A percentile compares a stretch with the other conserved stretches of the same genome.
Evolutionary conservation across 2,329 filamentous ascomycete genomes (phyloP).

Genomic region (Aspergillus ustus): DNA sequence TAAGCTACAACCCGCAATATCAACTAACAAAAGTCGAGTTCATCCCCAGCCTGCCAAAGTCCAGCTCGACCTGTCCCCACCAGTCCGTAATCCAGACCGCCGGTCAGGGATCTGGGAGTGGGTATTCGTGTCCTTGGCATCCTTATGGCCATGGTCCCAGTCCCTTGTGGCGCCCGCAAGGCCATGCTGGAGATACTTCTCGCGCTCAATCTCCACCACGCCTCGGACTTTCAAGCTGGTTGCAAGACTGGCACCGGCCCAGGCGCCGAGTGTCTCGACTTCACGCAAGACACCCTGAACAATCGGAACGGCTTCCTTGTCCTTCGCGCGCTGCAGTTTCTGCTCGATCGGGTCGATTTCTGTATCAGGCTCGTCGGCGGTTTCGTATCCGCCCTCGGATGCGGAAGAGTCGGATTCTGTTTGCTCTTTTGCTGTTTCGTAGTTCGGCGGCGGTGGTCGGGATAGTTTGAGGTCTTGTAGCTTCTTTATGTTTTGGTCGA

Average conservation of each 20-base stretch:
- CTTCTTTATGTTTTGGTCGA: slow-evolving; percentile 54
- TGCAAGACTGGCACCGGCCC: slow-evolving; percentile 67
- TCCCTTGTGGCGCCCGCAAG: slow-evolving; percentile 53
- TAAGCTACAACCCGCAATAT: not conserved
- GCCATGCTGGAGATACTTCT: slow-evolving; percentile 62
- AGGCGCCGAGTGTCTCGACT: slow-evolving; percentile 65
- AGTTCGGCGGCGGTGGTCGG: slow-evolving; percentile 21
- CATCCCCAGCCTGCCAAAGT: slow-evolving; percentile 53
- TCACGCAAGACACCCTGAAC: slow-evolving; percentile 53
- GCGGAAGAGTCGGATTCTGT: slow-evolving; percentile 16
- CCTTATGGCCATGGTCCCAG: slow-evolving; percentile 36
- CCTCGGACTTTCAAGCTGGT: slow-evolving; percentile 64
- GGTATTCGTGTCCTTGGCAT: not conserved
- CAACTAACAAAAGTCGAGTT: slow-evolving; percentile 12
- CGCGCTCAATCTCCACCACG: slow-evolving; percentile 66
- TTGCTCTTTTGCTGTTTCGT: not conserved
- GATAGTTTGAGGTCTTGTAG: slow-evolving; percentile 43
- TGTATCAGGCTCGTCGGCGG: slow-evolving; percentile 11
- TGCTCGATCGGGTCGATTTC: slow-evolving; percentile 55
- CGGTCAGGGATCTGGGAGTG: slow-evolving; percentile 36
- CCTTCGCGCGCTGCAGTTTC: slow-evolving; percentile 44
- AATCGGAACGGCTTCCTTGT: slow-evolving; percentile 34
- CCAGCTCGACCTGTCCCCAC: slow-evolving; percentile 54
- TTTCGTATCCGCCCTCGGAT: slow-evolving; percentile 26
- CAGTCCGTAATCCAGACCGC: slow-evolving; percentile 43